These are phyloP conservation scores for Suillus clintonianus DNA, from an alignment of 768 basidiomycete genomes.

Conservation along the genomic window DNA sequence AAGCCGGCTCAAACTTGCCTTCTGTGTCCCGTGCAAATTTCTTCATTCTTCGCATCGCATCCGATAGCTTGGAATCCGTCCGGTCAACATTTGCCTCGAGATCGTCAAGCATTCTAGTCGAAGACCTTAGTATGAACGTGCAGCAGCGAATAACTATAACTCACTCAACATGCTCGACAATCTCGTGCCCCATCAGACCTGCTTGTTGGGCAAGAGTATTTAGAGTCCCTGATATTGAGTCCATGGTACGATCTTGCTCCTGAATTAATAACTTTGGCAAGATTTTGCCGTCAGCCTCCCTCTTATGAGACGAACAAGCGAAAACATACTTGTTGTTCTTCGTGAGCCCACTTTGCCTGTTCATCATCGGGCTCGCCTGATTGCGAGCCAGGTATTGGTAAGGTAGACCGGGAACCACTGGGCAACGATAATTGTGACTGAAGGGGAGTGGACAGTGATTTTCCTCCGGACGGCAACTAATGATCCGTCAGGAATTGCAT, in stretches of 20 bases:
- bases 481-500: background rate
- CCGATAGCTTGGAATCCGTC: constrained; percentile 64
- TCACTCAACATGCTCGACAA: constrained; percentile 89
- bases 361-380: constrained; percentile 51
- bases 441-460: constrained; percentile 7
- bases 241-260: constrained; percentile 88
- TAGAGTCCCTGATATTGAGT: constrained; percentile 84
- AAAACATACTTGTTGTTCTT: constrained; percentile 78
- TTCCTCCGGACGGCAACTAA: background rate
- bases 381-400: constrained; percentile 10
- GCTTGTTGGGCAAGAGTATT: constrained; percentile 87
- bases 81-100: constrained; percentile 72
- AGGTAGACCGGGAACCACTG: constrained; percentile 17
- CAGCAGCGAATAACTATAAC: constrained; percentile 25
- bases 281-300: background rate
- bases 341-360: constrained; percentile 77
- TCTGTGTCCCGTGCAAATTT: constrained; percentile 87
- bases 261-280: constrained; percentile 72
- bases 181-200: constrained; percentile 91
- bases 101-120: constrained; percentile 74
- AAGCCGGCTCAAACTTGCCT: constrained; percentile 41
- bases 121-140: background rate
- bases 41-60: constrained; percentile 68
- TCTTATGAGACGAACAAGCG: background rate
- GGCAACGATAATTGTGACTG: constrained; percentile 23